Evolutionary conservation across 495 filamentous ascomycete genomes (phyloP).

Genomic region (Pseudomonodictys pantanalensis): DNA sequence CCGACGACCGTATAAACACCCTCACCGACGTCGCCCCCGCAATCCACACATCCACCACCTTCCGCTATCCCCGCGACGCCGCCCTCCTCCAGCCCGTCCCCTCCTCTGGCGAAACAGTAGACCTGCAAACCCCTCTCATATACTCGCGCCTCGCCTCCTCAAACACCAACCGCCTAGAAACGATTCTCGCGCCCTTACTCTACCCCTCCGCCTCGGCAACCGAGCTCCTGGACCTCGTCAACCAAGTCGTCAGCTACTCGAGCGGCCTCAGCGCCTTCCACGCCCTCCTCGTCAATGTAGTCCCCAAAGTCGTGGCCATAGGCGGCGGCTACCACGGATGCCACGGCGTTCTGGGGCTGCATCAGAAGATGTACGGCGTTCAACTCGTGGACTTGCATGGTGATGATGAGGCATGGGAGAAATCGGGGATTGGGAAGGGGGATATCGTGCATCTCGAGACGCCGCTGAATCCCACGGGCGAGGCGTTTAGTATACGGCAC

Average conservation of each 20-base stretch:
- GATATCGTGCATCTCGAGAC: conserved; percentile 92
- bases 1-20: conserved; percentile 72
- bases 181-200: conserved; percentile 69
- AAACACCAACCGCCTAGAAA: conserved; percentile 78
- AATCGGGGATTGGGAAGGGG: conserved; percentile 49
- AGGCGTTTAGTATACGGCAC: conserved; percentile 64
- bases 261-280: conserved; percentile 88
- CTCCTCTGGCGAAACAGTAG: conserved; percentile 5
- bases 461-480: conserved; percentile 84
- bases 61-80: conserved; percentile 57
- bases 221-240: conserved; percentile 35
- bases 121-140: conserved; percentile 47
- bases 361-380: conserved; percentile 67
- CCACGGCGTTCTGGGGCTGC: conserved; percentile 73
- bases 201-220: conserved; percentile 32
- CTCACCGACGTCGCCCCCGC: conserved; percentile 77
- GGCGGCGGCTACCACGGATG: conserved; percentile 88
- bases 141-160: conserved; percentile 79
- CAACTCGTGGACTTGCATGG: conserved; percentile 53
- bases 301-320: conserved; percentile 75
- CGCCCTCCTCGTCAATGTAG: conserved; percentile 70
- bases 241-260: conserved; percentile 68
- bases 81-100: conserved; percentile 21
- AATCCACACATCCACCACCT: conserved; percentile 84
- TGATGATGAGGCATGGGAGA: conserved; percentile 40